Percentiles rank a stretch among this genome's conserved stretches.
Conservation (phyloP, 108 stramenopile genomes). For the Chaetoceros muelleri region DNA sequence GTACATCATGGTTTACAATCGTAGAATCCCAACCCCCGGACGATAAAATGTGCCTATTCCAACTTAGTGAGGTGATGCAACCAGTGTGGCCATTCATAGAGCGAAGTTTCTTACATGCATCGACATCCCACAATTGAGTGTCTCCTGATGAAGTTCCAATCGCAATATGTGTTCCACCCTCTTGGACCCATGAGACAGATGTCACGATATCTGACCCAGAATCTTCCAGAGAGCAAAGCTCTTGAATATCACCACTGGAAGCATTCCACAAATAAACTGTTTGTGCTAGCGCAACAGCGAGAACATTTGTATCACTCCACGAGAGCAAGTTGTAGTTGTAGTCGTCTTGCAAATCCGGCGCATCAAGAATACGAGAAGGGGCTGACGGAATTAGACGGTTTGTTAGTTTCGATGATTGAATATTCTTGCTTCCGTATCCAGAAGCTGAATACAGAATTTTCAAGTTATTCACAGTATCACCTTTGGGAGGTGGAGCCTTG, state of each 20-base stretch:
- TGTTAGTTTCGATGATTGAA: slow-evolving; percentile 49
- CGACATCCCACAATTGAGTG: slow-evolving; percentile 88
- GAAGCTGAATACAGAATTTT: slow-evolving; percentile 90
- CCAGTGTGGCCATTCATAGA: slow-evolving; percentile 94
- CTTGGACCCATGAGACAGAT: slow-evolving; percentile 91
- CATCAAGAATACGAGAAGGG: slow-evolving; percentile 94
- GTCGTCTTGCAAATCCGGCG: slow-evolving; percentile 96
- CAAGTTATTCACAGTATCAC: slow-evolving; percentile 92
- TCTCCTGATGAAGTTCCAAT: slow-evolving; percentile 80
- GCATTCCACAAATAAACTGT: slow-evolving; percentile 99
- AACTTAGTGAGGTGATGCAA: slow-evolving; percentile 89
- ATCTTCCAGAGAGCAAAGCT: slow-evolving; percentile 69
- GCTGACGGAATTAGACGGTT: slow-evolving; percentile 89
- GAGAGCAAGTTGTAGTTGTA: slow-evolving; percentile 97
- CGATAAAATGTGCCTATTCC: slow-evolving; percentile 92
- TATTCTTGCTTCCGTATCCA: slow-evolving; percentile 46
- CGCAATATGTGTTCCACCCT: slow-evolving; percentile 79
- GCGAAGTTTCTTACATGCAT: slow-evolving; percentile 79
- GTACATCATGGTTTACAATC: slow-evolving; percentile 96
- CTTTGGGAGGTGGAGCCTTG: slow-evolving; percentile 92
- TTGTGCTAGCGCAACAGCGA: slow-evolving; percentile 96
- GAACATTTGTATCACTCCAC: slow-evolving; percentile 87
- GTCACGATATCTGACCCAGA: slow-evolving; percentile 77
- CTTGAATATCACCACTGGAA: slow-evolving; percentile 85
- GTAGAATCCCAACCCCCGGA: slow-evolving; percentile 85